phyloP scores from a whole-genome alignment of 768 basidiomycete genomes.

The Wakefieldia striispora region DNA sequence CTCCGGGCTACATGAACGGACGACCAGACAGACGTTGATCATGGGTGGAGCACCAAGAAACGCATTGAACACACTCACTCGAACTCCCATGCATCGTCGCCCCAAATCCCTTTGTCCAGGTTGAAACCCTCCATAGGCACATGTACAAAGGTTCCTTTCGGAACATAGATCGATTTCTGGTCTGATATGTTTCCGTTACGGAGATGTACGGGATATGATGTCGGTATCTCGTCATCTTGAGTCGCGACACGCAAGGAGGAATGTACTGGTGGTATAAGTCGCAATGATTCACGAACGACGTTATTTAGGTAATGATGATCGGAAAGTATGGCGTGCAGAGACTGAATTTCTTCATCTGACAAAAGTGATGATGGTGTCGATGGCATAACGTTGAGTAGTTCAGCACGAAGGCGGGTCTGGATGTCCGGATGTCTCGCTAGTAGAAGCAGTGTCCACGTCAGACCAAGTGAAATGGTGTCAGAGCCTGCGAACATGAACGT shows the following conservation, averaged over 20 bases:
- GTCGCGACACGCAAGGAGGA: conserved; percentile 81
- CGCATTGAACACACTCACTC: conserved; percentile 44
- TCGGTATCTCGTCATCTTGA: conserved; percentile 75
- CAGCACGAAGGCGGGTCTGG: conserved; percentile 70
- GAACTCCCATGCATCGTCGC: conserved; percentile 78
- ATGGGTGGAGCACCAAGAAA: conserved; percentile 1
- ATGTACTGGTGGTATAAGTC: conserved; percentile 77
- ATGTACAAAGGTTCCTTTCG: conserved; percentile 73
- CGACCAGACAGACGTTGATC: not conserved
- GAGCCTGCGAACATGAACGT: conserved; percentile 92
- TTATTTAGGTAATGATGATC: conserved; percentile 73
- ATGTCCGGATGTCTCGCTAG: conserved; percentile 64
- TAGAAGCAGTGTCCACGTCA: conserved; percentile 82
- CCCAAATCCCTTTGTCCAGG: conserved; percentile 76
- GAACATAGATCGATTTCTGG: conserved; percentile 45
- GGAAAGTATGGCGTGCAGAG: conserved; percentile 54
- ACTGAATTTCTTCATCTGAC: conserved; percentile 63
- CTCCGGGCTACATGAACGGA: conserved; percentile 54
- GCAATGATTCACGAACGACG: conserved; percentile 72
- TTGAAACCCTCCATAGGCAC: conserved; percentile 80
- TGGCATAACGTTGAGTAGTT: conserved; percentile 52
- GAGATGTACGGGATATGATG: conserved; percentile 56
- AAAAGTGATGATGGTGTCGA: conserved; percentile 43
- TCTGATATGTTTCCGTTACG: conserved; percentile 46
- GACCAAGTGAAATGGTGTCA: conserved; percentile 77